Conservation (phyloP, 257 asterid genomes). For the Plantago ovata region DNA sequence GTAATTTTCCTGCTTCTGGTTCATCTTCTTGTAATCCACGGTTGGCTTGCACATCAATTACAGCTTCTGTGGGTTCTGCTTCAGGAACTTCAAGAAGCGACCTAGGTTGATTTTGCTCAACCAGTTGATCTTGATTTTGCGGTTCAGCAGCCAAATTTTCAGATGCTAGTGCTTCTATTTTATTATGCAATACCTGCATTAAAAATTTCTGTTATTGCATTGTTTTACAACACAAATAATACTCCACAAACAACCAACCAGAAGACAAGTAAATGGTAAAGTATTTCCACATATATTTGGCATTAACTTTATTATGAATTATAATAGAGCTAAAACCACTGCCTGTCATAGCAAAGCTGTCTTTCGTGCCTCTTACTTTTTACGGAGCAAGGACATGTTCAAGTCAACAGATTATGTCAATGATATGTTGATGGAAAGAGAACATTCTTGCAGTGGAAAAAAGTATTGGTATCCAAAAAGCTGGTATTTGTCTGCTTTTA, state of each 20-base stretch:
- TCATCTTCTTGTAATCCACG: not conserved
- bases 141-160: conserved; percentile 22
- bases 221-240: not conserved
- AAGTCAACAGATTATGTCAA: conserved; percentile 9
- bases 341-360: not conserved
- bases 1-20: no score
- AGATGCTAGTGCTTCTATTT: conserved; percentile 9
- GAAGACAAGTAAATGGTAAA: conserved; percentile 1
- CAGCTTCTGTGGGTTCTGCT: not conserved
- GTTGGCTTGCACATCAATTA: conserved; percentile 5
- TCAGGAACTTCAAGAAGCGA: conserved; percentile 5
- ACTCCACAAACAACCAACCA: not conserved
- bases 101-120: not conserved
- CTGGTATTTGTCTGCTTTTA: conserved; percentile 20
- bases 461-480: conserved; percentile 23
- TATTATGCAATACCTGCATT: conserved; percentile 30
- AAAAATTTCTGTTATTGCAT: conserved; percentile 14
- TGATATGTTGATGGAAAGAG: conserved; percentile 10
- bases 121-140: conserved; percentile 25
- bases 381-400: not conserved
- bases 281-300: conserved; percentile 1
- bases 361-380: not conserved
- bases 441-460: conserved; percentile 37
- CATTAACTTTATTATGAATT: not conserved
- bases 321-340: not conserved